phyloP scores from a whole-genome alignment of 208 protist species.

The Leishmania tarentolae region DNA sequence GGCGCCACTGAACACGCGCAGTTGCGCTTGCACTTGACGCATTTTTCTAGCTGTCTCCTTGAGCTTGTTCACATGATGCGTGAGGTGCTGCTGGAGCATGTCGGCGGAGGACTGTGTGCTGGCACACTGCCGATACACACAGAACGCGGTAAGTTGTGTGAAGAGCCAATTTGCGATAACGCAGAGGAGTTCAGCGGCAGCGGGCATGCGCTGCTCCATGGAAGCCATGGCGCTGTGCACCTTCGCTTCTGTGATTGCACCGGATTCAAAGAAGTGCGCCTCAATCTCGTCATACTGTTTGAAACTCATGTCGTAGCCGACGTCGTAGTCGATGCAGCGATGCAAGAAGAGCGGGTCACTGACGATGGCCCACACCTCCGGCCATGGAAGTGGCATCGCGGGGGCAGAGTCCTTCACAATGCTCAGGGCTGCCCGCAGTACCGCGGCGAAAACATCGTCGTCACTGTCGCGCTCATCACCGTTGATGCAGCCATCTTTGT shows the following conservation, averaged over 20 bases:
- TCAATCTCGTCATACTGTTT: constrained; percentile 34
- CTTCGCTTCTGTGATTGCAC: constrained; percentile 24
- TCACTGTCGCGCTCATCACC: constrained; percentile 16
- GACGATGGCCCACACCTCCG: constrained; percentile 38
- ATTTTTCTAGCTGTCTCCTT: constrained; percentile 42
- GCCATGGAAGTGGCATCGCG: constrained; percentile 31
- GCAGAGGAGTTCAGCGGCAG: constrained; percentile 14
- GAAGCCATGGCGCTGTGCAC: constrained; percentile 13
- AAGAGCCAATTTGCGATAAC: constrained; percentile 51
- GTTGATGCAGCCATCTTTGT: not conserved
- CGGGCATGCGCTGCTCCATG: constrained; percentile 3
- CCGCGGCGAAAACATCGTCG: constrained; percentile 10
- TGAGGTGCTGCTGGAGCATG: constrained; percentile 47
- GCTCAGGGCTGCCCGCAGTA: constrained; percentile 42
- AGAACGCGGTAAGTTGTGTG: constrained; percentile 45
- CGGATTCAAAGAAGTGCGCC: constrained; percentile 21
- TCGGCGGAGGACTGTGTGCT: constrained; percentile 48
- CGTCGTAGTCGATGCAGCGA: constrained; percentile 42
- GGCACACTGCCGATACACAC: constrained; percentile 35
- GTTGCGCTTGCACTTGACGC: constrained; percentile 39
- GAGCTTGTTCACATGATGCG: constrained; percentile 35
- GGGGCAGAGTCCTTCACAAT: constrained; percentile 37
- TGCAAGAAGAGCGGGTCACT: constrained; percentile 45
- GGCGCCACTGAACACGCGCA: constrained; percentile 25
- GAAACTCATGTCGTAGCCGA: constrained; percentile 41